Conservation (phyloP, 331 rosid species). For the Malus hybrid region DNA sequence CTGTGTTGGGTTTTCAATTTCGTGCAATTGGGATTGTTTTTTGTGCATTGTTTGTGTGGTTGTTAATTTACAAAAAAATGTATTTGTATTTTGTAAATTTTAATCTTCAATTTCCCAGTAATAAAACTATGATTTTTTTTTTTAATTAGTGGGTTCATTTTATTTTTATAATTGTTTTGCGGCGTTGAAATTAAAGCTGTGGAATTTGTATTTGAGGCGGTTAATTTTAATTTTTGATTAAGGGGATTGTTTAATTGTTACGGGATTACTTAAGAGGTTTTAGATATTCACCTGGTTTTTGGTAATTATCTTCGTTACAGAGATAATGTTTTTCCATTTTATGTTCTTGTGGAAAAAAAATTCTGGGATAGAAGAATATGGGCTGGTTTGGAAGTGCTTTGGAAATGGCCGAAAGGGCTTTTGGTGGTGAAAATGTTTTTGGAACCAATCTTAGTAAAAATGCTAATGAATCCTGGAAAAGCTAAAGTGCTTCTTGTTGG, state of each 20-base stretch:
- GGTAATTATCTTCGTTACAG: too few relatives aligned
- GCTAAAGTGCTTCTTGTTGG: too few relatives aligned
- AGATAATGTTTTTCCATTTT: too few relatives aligned
- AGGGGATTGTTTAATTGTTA: neutral
- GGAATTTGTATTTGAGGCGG: neutral
- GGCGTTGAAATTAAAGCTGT: neutral
- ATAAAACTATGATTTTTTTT: neutral
- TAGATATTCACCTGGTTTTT: neutral
- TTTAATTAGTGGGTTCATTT: neutral
- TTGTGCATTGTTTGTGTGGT: too few relatives aligned
- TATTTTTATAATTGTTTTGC: neutral
- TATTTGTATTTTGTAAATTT: neutral
- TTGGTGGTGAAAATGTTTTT: too few relatives aligned
- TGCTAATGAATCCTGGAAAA: accelerated
- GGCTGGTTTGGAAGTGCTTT: too few relatives aligned
- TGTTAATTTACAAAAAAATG: too few relatives aligned
- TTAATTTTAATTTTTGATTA: neutral
- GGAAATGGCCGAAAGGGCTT: too few relatives aligned
- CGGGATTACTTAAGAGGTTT: neutral
- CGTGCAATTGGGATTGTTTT: neutral
- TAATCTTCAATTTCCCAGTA: neutral
- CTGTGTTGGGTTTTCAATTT: neutral
- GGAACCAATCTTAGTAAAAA: too few relatives aligned
- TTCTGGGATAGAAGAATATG: too few relatives aligned
- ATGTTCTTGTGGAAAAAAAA: too few relatives aligned